Base-by-base conservation (phyloP, 1,284 basidiomycete genomes). In the Tylopilus sp. region DNA sequence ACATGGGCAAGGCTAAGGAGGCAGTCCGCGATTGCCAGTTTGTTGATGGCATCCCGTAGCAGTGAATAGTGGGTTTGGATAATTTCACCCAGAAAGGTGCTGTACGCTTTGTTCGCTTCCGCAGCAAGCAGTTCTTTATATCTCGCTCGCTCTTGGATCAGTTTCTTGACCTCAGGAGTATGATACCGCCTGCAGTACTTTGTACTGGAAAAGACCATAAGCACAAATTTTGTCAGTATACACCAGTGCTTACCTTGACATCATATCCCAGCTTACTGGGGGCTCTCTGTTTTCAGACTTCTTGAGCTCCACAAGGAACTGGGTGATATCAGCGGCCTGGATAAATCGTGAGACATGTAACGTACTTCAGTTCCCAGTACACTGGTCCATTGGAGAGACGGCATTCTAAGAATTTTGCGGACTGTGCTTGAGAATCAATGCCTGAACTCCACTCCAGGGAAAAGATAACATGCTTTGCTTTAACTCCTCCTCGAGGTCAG, bases 11-110 rank as follows among this genome's bases (percentile, higher is more conserved):
- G 76, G 66, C 83, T 89, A 60, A 79, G 69, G 51, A 86, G 75
- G 70, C 84, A 95, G 71, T 89, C 91, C n/a, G 86, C 85, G 2
- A 76, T 76, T 1, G 91, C 91, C 19, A 97, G 74, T 51, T 87
- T 84, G 58, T 89, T 84, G 19, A 92, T 84, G 1, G 78, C 81
- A 56, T 85, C 76, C 8, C 91, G 78, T 39, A 97, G 69, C 6
- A 84, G 56, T 19, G 76, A 78, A 60, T 94, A 93, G 57, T 85
- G 73, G 34, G 82, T 77, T 28, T 72, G 64, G 7, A 82, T 71
- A 29, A 93, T 86, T 46, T 88, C 83, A 33, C 68, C 59, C 36
- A 95, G 77, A 63, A 95, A 96, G 1, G 73, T 63, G 11, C 69
- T 67, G 61, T 83, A 93, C 0, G 90, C 88, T 34, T 72, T 73